Evolutionary conservation across 768 basidiomycete genomes (phyloP), one percentile per base, ranked within the genome.

Genomic region (Suillus placidus): DNA sequence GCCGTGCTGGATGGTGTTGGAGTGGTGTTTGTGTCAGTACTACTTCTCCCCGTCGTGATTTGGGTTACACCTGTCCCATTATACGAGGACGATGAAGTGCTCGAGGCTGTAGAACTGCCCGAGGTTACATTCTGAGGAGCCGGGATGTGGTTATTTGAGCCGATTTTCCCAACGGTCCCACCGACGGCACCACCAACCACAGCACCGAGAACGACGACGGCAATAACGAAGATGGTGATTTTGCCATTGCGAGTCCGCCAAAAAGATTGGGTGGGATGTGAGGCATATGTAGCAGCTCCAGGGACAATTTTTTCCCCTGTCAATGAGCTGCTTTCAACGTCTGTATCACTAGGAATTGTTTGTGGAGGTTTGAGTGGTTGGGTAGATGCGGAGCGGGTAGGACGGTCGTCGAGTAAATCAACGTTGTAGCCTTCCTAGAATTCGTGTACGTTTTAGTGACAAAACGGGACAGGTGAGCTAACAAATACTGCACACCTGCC

Each of bases 141-240:
- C 26, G 55, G 23, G 37, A 2, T 2, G 0, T 2, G 54, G 12
- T 23, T 34, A 43, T 32, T 66, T 35, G 62, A 63, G 55, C n/a
- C 9, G 47, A 40, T 62, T 56, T 79, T 77, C 13, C 74, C 72
- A 0, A 76, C 73, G 4, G 82, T 82, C 13, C 82, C 87, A 26
- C 86, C 88, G 1, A 88, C 87, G 0, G 81, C 87, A 26, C 87
- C 88, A 1, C 87, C 88, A 9, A 89, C 81, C 2, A 84, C 77
- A 1, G 81, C 87, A 1, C 76, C 87, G 51, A 88, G 62, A 60
- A 86, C 66, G 35, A 86, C 69, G 49, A 87, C 35, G 3, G 69
- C 73, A 18, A 76, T 68, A 61, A 85, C 49, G 63, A 74, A 65
- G 20, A 84, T 71, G 62, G 74, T 69, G 45, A 85, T 72, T 8